These are phyloP conservation scores for Pestalotiopsis sp. DNA, from an alignment of 2,329 filamentous ascomycete species.

Conservation along the genomic window DNA sequence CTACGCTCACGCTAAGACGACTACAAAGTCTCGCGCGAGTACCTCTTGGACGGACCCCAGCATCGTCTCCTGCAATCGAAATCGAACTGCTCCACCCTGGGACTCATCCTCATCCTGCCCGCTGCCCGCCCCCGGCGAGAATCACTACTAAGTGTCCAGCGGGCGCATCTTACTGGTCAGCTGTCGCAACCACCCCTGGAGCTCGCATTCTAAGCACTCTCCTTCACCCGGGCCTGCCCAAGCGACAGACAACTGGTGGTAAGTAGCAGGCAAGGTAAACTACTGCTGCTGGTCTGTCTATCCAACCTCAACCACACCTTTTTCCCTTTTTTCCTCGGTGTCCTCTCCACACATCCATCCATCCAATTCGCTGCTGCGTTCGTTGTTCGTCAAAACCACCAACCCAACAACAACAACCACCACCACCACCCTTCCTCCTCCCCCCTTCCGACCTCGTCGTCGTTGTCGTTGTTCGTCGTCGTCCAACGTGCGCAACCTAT, in stretches of 20 bases:
- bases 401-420: constrained; percentile 3
- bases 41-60: neutral
- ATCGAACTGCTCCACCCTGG: neutral
- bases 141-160: constrained; percentile 22
- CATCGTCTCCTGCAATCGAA: neutral
- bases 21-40: neutral
- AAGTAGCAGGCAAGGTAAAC: neutral
- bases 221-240: constrained; percentile 29
- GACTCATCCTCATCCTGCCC: constrained; percentile 3
- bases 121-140: constrained; percentile 14
- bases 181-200: constrained; percentile 29
- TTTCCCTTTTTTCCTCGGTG: constrained; percentile 28
- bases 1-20: neutral
- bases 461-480: neutral
- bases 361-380: constrained; percentile 17
- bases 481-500: neutral
- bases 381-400: constrained; percentile 17
- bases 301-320: constrained; percentile 34
- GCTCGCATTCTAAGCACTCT: constrained; percentile 28
- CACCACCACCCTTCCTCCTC: neutral
- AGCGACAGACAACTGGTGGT: neutral
- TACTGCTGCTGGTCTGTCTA: constrained; percentile 7
- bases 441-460: neutral
- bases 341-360: constrained; percentile 27
- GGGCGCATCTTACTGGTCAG: constrained; percentile 20